phyloP scores from a whole-genome alignment of 116 monocot species.

The Zostera marina region DNA sequence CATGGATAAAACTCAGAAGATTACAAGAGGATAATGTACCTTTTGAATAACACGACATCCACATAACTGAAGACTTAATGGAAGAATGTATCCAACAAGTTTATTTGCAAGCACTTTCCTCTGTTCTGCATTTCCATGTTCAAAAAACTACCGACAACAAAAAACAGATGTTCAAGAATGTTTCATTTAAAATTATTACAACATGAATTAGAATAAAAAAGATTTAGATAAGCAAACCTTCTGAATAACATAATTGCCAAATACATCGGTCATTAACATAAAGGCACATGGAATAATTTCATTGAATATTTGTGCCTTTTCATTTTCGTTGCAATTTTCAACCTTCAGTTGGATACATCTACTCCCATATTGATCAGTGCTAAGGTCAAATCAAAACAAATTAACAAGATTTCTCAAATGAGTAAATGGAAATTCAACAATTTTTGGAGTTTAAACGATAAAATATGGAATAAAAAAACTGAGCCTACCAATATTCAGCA shows the following conservation, averaged over 20 bases:
- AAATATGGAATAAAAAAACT: background rate
- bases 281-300: conserved; percentile 88
- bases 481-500: conserved; percentile 72
- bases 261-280: conserved; percentile 92
- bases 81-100: conserved; percentile 52
- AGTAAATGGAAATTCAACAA: background rate
- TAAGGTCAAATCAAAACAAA: conserved; percentile 15
- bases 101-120: conserved; percentile 79
- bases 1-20: background rate
- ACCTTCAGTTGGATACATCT: conserved; percentile 97
- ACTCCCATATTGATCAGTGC: conserved; percentile 94
- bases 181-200: background rate
- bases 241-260: conserved; percentile 91
- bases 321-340: conserved; percentile 57
- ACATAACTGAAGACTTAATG: conserved; percentile 91
- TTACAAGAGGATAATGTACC: conserved; percentile 16
- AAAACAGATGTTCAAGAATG: background rate
- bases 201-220: background rate
- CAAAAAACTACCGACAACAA: conserved; percentile 56
- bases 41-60: conserved; percentile 98
- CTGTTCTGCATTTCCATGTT: conserved; percentile 71
- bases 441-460: background rate
- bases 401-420: background rate
- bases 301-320: conserved; percentile 72
- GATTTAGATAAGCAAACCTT: conserved; percentile 29